Evolutionary conservation across 176 grass and related monocot genomes (phyloP).

Genomic region (Zoysia japonica): DNA sequence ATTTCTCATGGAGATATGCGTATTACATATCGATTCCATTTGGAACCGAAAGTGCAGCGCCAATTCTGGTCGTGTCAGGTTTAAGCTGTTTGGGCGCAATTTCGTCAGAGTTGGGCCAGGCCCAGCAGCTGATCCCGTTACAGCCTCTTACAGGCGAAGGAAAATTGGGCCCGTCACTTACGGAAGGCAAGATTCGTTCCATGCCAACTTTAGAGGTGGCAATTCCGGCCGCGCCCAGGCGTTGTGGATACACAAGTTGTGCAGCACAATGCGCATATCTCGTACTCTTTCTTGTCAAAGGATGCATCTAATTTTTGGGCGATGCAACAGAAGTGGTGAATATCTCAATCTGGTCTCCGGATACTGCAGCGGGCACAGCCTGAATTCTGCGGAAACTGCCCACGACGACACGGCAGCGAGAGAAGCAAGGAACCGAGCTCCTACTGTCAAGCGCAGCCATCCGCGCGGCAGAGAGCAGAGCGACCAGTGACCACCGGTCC

Average conservation of each 20-base stretch:
- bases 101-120: too few species aligned
- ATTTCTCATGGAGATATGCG: background rate
- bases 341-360: too few species aligned
- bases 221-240: background rate
- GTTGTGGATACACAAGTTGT: background rate
- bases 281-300: background rate
- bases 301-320: too few species aligned
- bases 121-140: background rate
- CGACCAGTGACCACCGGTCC: background rate
- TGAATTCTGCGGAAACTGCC: background rate
- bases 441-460: slow-evolving; percentile 37
- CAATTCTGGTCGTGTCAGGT: too few species aligned
- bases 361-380: too few species aligned
- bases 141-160: background rate
- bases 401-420: slow-evolving; percentile 18
- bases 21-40: too few species aligned
- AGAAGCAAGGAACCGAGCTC: slow-evolving; percentile 1
- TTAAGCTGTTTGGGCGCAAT: too few species aligned
- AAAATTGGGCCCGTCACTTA: background rate
- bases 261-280: too few species aligned
- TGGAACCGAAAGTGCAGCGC: too few species aligned
- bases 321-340: too few species aligned
- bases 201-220: background rate
- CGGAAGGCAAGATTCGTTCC: background rate
- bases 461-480: slow-evolving; percentile 11